Conservation (phyloP, 129 eudicot genomes). For the Solidago caesia region DNA sequence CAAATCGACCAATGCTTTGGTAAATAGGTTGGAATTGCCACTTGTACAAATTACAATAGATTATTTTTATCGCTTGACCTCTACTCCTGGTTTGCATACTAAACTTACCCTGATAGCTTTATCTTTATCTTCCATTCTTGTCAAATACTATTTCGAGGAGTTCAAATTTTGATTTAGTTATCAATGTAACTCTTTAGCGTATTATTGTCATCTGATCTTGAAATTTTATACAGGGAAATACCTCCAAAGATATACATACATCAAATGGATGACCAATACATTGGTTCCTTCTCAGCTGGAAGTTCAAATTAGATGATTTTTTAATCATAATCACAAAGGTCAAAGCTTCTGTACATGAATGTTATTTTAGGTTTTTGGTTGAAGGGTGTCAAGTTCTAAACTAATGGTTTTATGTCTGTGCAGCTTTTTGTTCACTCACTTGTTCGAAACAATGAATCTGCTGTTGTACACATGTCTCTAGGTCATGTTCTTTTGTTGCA, state of each 20-base stretch:
- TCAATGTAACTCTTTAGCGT: background rate
- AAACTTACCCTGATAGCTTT: background rate
- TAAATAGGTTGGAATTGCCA: background rate
- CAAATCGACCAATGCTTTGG: background rate
- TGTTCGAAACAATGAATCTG: background rate
- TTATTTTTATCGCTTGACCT: background rate
- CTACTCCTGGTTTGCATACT: background rate
- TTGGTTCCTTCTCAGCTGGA: slow-evolving; percentile 39
- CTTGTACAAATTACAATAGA: background rate
- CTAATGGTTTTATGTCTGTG: slow-evolving; percentile 1
- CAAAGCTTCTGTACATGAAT: background rate
- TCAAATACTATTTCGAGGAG: background rate
- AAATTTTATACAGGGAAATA: slow-evolving; percentile 56
- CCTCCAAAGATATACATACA: slow-evolving; percentile 72
- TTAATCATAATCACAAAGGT: slow-evolving; percentile 21
- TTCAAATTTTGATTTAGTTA: background rate
- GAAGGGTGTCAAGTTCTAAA: slow-evolving; percentile 10
- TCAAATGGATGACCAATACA: slow-evolving; percentile 40
- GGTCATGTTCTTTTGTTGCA: slow-evolving; percentile 1
- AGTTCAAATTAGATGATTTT: slow-evolving; percentile 36
- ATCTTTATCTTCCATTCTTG: background rate
- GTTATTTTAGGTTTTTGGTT: background rate
- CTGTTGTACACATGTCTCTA: slow-evolving; percentile 14
- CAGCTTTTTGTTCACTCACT: slow-evolving; percentile 16
- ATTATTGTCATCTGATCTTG: background rate